Evolutionary conservation across 768 basidiomycete species (phyloP).

Genomic region (Boletus coccyginus): DNA sequence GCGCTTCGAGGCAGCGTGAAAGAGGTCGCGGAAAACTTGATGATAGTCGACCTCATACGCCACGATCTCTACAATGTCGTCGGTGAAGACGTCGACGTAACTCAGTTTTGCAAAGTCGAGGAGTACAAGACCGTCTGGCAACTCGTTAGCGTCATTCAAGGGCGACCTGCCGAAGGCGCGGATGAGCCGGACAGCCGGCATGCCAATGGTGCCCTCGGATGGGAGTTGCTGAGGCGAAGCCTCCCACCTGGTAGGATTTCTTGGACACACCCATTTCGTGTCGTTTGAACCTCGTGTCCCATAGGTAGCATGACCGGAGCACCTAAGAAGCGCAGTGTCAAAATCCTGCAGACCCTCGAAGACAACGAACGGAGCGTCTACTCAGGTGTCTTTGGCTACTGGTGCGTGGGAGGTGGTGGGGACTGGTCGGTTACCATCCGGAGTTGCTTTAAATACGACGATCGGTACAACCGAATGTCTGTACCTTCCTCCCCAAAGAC

Average conservation of each 20-base stretch:
- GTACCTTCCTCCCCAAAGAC: slow-evolving; percentile 9
- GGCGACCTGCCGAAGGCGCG: slow-evolving; percentile 41
- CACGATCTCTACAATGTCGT: slow-evolving; percentile 87
- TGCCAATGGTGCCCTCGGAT: slow-evolving; percentile 53
- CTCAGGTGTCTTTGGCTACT: slow-evolving; percentile 92
- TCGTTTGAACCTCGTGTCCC: background rate
- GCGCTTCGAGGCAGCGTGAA: slow-evolving; percentile 66
- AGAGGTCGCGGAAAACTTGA: slow-evolving; percentile 94
- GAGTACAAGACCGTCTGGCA: slow-evolving; percentile 96
- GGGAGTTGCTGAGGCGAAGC: slow-evolving; percentile 74
- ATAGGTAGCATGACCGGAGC: slow-evolving; percentile 97
- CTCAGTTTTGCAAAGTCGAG: slow-evolving; percentile 83
- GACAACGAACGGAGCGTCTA: slow-evolving; percentile 72
- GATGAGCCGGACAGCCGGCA: slow-evolving; percentile 36
- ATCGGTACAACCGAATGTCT: slow-evolving; percentile 18
- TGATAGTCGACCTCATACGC: slow-evolving; percentile 96
- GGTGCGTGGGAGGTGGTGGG: slow-evolving; percentile 82
- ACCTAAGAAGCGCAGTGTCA: slow-evolving; percentile 90
- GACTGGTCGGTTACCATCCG: slow-evolving; percentile 96
- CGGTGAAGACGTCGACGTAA: slow-evolving; percentile 78
- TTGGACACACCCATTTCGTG: background rate
- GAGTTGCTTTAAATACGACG: slow-evolving; percentile 79
- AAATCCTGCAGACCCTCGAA: slow-evolving; percentile 83
- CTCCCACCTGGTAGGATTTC: slow-evolving; percentile 74
- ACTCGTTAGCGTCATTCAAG: slow-evolving; percentile 91